These are phyloP conservation scores for Populus tremula DNA, from an alignment of 345 rosid species.

Conservation along the genomic window DNA sequence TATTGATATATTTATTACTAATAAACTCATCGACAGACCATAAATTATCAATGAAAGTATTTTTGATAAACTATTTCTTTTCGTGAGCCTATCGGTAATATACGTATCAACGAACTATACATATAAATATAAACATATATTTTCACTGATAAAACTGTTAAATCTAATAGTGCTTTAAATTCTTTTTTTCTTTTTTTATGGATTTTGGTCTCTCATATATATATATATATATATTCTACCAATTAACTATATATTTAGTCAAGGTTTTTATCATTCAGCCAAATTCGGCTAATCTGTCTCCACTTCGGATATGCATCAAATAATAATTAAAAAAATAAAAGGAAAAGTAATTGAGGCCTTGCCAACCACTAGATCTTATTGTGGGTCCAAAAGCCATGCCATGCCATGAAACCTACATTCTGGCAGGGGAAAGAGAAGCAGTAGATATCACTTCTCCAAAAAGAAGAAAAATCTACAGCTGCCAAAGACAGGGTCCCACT, in stretches of 20 bases:
- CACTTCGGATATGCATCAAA: neutral
- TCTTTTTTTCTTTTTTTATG: too few species aligned
- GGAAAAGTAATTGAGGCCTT: neutral
- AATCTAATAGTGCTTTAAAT: accelerated
- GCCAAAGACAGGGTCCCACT: too few species aligned
- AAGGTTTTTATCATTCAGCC: too few species aligned
- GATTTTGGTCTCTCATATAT: too few species aligned
- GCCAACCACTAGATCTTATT: neutral
- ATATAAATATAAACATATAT: too few species aligned
- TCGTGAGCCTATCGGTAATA: accelerated
- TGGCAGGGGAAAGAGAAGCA: neutral
- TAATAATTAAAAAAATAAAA: too few species aligned
- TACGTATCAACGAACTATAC: accelerated
- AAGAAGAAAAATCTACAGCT: neutral
- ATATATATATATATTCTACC: too few species aligned
- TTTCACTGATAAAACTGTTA: too few species aligned
- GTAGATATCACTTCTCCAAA: neutral
- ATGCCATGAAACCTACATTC: slow-evolving; percentile 4
- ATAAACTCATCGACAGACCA: accelerated
- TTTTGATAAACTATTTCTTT: accelerated
- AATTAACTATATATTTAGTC: too few species aligned
- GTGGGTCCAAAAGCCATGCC: slow-evolving; percentile 9
- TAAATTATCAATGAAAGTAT: too few species aligned
- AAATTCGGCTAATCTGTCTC: neutral
- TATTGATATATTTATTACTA: too few species aligned